Conservation (phyloP, 768 basidiomycete species). For the Butyriboletus loyo region DNA sequence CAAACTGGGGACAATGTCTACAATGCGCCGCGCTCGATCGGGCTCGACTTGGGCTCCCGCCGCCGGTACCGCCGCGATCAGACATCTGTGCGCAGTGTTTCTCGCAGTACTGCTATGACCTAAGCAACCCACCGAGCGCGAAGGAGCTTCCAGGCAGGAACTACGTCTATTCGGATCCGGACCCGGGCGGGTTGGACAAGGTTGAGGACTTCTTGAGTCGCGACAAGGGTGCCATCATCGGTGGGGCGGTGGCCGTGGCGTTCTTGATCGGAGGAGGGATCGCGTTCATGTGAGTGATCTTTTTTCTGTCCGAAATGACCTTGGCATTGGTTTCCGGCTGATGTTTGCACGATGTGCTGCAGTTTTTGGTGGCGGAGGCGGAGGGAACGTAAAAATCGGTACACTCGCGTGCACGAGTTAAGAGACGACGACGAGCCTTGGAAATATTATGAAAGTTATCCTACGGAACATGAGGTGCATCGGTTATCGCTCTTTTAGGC, state of each 20-base stretch:
- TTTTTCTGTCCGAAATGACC: neutral
- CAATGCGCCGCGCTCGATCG: slow-evolving; percentile 65
- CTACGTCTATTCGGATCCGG: slow-evolving; percentile 50
- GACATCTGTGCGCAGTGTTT: slow-evolving; percentile 58
- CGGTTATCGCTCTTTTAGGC: slow-evolving; percentile 4
- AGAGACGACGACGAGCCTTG: slow-evolving; percentile 32
- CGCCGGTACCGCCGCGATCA: slow-evolving; percentile 38
- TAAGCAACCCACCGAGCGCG: slow-evolving; percentile 58
- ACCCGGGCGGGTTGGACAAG: slow-evolving; percentile 46
- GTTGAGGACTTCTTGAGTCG: slow-evolving; percentile 41
- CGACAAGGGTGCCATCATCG: slow-evolving; percentile 48
- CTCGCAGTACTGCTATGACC: slow-evolving; percentile 53
- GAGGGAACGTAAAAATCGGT: slow-evolving; percentile 16
- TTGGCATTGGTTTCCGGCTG: neutral
- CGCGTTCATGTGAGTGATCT: slow-evolving; percentile 33
- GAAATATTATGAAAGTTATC: slow-evolving; percentile 23
- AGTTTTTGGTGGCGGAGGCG: slow-evolving; percentile 33
- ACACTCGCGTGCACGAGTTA: slow-evolving; percentile 25
- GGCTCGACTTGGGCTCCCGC: slow-evolving; percentile 40
- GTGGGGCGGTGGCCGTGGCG: slow-evolving; percentile 43
- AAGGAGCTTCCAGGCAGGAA: slow-evolving; percentile 38
- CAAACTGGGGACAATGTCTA: slow-evolving; percentile 52
- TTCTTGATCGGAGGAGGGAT: slow-evolving; percentile 38
- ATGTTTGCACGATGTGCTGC: neutral
- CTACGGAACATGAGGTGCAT: slow-evolving; percentile 15